Base-by-base conservation (phyloP, 2,329 filamentous ascomycete genomes). In the Eutypella sp. region DNA sequence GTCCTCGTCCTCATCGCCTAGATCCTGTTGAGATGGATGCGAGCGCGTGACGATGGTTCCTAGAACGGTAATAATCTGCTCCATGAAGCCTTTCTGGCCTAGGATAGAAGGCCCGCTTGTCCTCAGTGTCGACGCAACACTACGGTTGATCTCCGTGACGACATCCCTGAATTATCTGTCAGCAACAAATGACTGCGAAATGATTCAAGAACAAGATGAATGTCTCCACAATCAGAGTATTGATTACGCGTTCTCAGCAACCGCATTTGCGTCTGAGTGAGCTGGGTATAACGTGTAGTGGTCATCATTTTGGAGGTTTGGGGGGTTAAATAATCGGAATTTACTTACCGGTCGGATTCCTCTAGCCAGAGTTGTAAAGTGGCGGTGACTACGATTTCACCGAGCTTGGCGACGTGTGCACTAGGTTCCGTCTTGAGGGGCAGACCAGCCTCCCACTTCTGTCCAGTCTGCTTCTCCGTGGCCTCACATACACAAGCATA, bases 231-330 rank as follows among this genome's bases (percentile, higher is more conserved):
- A 47, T 71, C 69, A 75, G 70, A 68, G 29, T 70, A 61, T 65
- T 68, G 68, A 74, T 76, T 71, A 81, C 85, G 89, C 75, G 71
- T 95, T 93, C 84, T 84, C 89, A 89, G 87, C 89, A 95, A 83
- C 73, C 82, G 82, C 87, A 82, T 72, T 73, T 79, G 88, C 84
- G 85, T 97, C 87, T 88, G 89, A 96, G 91, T 96, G 92, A 96
- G 91, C 91, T 96, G 91, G 90, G 92, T 92, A 81, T 92, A 91
- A 91, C 89, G 88, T 83, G 81, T 74, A 70, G 75, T 80, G 76
- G 71, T 96, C 90, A 96, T 96, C 90, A 89, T 84, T 61, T 70
- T n/a, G n/a, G 29, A 16, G 41, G 29, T 45, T 45, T 36, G 51
- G 48, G 36, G 45, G 51, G 47, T 47, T 46, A 52, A 50, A 50